These are phyloP conservation scores for Bipolaris gigantea DNA, from an alignment of 2,329 filamentous ascomycete species.

Conservation along the genomic window DNA sequence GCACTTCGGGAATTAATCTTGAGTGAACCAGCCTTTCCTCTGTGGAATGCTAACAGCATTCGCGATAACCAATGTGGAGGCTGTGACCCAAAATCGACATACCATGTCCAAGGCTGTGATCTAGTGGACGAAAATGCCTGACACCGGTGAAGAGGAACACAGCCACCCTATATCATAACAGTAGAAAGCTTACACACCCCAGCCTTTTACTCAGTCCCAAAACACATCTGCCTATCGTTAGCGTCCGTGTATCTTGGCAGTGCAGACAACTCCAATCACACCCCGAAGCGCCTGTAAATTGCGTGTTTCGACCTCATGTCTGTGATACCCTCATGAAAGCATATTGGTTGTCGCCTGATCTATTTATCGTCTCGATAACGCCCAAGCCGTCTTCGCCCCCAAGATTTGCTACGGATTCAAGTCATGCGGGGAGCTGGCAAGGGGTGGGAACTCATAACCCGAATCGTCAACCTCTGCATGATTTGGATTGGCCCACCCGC, in stretches of 20 bases:
- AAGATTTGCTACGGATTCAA: neutral
- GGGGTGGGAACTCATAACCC: neutral
- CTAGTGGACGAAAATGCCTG: conserved; percentile 42
- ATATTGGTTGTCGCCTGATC: neutral
- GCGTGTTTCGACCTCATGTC: no score
- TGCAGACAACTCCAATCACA: conserved; percentile 47
- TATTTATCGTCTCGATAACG: neutral
- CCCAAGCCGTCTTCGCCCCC: neutral
- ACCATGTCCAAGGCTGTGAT: conserved; percentile 50
- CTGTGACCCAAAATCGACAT: conserved; percentile 49
- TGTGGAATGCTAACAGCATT: neutral
- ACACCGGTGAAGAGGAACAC: conserved; percentile 35
- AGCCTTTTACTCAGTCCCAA: neutral
- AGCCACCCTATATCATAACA: conserved; percentile 49
- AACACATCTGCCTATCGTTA: neutral
- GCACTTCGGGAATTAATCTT: conserved; percentile 33
- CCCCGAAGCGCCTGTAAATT: conserved; percentile 47
- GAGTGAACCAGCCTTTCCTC: neutral
- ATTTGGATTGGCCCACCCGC: neutral
- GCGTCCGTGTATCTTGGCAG: neutral
- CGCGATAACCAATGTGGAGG: conserved; percentile 40
- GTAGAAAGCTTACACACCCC: conserved; percentile 28
- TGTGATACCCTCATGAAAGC: conserved; percentile 46
- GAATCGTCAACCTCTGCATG: neutral
- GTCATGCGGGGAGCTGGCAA: neutral